These are phyloP conservation scores for Crassisporium funariophilum DNA, from an alignment of 768 basidiomycete species.

Conservation along the genomic window DNA sequence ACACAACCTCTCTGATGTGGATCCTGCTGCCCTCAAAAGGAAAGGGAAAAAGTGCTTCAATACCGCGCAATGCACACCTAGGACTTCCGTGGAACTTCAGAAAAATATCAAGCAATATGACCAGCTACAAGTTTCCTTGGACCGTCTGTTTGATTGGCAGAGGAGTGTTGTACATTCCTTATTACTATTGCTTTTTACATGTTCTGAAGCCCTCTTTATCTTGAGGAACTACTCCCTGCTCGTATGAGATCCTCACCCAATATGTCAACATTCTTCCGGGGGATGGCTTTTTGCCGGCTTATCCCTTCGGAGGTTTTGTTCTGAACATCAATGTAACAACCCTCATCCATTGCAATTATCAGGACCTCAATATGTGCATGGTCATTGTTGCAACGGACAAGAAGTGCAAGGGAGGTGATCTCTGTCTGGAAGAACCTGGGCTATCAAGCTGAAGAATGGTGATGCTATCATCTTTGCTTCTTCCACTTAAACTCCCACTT, in stretches of 20 bases:
- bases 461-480: conserved; percentile 27
- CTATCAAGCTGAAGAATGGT: conserved; percentile 17
- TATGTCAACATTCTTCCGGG: neutral
- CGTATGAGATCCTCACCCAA: neutral
- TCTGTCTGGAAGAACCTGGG: conserved; percentile 25
- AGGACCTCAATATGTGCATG: conserved; percentile 25
- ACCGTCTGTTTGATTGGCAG: conserved; percentile 3
- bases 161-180: neutral
- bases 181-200: neutral
- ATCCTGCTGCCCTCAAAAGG: conserved; percentile 1
- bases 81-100: conserved; percentile 4
- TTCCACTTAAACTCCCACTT: too few species aligned
- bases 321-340: conserved; percentile 7
- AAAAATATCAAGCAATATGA: neutral
- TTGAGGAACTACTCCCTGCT: neutral
- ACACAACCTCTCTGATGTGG: neutral
- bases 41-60: neutral
- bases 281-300: neutral
- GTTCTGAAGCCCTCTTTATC: neutral
- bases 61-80: neutral
- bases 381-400: conserved; percentile 20
- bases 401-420: conserved; percentile 28
- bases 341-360: conserved; percentile 18
- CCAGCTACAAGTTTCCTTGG: neutral
- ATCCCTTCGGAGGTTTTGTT: conserved; percentile 5